phyloP scores from a whole-genome alignment of 495 filamentous ascomycete genomes.

The Penicillium macrosclerotiorum region DNA sequence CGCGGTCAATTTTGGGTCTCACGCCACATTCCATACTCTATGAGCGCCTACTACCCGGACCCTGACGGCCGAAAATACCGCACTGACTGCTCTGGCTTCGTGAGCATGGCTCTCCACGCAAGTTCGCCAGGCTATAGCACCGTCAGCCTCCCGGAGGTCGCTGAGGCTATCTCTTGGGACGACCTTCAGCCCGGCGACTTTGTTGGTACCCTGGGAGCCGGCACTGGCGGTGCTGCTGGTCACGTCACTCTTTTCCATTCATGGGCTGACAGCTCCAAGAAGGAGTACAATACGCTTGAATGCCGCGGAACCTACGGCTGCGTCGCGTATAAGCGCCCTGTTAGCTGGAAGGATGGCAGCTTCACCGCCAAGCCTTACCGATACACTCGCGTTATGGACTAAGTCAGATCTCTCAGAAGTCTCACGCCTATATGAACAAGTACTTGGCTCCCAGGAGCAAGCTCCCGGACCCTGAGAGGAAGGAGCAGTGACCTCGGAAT shows the following conservation, averaged over 20 bases:
- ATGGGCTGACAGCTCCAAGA: constrained; percentile 15
- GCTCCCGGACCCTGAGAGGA: too few species aligned
- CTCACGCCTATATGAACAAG: too few species aligned
- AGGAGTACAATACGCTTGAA: constrained; percentile 18
- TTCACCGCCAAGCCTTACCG: constrained; percentile 15
- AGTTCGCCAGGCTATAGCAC: constrained; percentile 9
- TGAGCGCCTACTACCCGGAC: constrained; percentile 14
- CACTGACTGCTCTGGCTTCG: constrained; percentile 15
- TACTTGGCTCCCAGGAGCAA: too few species aligned
- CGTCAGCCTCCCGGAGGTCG: constrained; percentile 13
- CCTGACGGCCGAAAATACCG: constrained; percentile 13
- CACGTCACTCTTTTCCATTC: constrained; percentile 16
- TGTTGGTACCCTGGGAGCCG: constrained; percentile 12
- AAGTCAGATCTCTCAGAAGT: constrained; percentile 1
- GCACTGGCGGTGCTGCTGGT: constrained; percentile 15
- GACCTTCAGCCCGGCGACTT: constrained; percentile 13
- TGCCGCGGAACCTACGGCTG: constrained; percentile 15
- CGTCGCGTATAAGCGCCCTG: constrained; percentile 14
- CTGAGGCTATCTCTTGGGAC: constrained; percentile 9
- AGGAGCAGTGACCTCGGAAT: too few species aligned
- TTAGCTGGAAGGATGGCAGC: constrained; percentile 16
- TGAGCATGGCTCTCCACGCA: constrained; percentile 17
- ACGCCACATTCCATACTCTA: constrained; percentile 12
- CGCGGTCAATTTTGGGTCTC: constrained; percentile 15
- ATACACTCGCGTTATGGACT: constrained; percentile 9